phyloP scores from a whole-genome alignment of 2,329 filamentous ascomycete species.

The Ophiognomonia clavigignenti-juglandacearum region DNA sequence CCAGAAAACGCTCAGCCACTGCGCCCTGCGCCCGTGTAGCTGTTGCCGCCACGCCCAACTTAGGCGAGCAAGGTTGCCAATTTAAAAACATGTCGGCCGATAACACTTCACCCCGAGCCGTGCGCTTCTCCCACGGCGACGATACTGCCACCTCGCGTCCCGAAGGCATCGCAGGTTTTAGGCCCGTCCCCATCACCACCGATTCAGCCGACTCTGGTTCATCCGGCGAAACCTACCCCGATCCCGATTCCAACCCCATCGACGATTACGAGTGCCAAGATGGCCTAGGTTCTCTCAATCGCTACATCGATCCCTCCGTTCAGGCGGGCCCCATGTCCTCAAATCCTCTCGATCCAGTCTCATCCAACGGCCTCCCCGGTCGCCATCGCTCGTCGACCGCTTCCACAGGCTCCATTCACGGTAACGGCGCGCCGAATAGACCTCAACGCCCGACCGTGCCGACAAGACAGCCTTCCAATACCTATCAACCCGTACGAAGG shows the following conservation, averaged over 20 bases:
- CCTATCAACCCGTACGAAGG: slow-evolving; percentile 65
- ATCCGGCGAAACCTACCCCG: slow-evolving; percentile 40
- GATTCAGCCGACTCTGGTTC: slow-evolving; percentile 46
- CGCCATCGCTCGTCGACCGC: slow-evolving; percentile 32
- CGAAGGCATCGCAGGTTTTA: slow-evolving; percentile 38
- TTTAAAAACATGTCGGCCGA: slow-evolving; percentile 36
- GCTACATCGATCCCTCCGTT: slow-evolving; percentile 37
- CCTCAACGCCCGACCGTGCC: slow-evolving; percentile 65
- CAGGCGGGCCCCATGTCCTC: slow-evolving; percentile 39
- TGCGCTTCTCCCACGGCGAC: slow-evolving; percentile 51
- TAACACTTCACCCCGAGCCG: slow-evolving; percentile 48
- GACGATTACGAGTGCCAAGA: slow-evolving; percentile 40
- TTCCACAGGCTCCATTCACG: slow-evolving; percentile 24
- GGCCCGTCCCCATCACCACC: slow-evolving; percentile 29
- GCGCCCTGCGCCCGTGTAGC: no score
- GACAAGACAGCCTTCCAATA: slow-evolving; percentile 70
- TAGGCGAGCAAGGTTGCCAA: not conserved
- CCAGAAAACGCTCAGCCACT: no score
- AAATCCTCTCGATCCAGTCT: slow-evolving; percentile 32
- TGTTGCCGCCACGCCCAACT: not conserved
- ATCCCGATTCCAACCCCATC: slow-evolving; percentile 40
- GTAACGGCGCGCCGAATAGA: slow-evolving; percentile 34
- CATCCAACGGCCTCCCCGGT: slow-evolving; percentile 38
- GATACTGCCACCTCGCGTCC: slow-evolving; percentile 36
- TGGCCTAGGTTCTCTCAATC: slow-evolving; percentile 38